Conservation (phyloP, 345 rosid genomes). For the Cochlearia excelsa region DNA sequence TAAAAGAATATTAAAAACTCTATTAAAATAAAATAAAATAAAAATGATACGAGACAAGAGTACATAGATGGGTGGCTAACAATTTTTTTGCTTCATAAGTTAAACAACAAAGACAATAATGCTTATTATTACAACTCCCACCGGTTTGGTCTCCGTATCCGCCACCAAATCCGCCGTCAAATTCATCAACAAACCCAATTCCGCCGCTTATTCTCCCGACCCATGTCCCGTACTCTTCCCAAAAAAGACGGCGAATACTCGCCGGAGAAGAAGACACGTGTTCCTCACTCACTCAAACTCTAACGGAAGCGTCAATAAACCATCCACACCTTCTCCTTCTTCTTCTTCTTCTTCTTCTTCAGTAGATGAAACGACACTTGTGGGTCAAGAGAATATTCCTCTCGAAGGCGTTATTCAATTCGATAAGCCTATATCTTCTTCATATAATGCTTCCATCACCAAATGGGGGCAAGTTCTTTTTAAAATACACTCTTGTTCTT, state of each 20-base stretch:
- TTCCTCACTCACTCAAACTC: constrained; percentile 53
- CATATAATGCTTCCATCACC: constrained; percentile 40
- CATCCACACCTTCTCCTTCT: constrained; percentile 39
- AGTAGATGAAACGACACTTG: constrained; percentile 47
- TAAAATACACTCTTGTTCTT: constrained; percentile 20
- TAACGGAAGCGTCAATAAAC: constrained; percentile 49
- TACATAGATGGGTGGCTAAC: constrained; percentile 8
- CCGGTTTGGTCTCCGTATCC: constrained; percentile 44
- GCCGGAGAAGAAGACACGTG: constrained; percentile 18
- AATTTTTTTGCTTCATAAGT: background rate
- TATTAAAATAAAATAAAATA: too few species aligned
- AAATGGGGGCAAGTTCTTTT: constrained; percentile 58
- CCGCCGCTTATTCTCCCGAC: constrained; percentile 33
- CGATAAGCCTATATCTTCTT: constrained; percentile 57
- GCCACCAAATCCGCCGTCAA: constrained; percentile 15
- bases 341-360: constrained; percentile 33
- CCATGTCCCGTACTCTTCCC: constrained; percentile 30
- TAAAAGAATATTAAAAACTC: too few species aligned
- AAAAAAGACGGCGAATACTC: background rate
- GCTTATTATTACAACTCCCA: constrained; percentile 54
- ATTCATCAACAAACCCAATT: constrained; percentile 37
- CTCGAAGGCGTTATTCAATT: constrained; percentile 91
- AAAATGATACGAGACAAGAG: background rate
- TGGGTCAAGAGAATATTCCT: constrained; percentile 64
- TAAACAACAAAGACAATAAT: constrained; percentile 23